These are phyloP conservation scores for Aspergillus kassunensis DNA, from an alignment of 495 filamentous ascomycete genomes.

Conservation along the genomic window DNA sequence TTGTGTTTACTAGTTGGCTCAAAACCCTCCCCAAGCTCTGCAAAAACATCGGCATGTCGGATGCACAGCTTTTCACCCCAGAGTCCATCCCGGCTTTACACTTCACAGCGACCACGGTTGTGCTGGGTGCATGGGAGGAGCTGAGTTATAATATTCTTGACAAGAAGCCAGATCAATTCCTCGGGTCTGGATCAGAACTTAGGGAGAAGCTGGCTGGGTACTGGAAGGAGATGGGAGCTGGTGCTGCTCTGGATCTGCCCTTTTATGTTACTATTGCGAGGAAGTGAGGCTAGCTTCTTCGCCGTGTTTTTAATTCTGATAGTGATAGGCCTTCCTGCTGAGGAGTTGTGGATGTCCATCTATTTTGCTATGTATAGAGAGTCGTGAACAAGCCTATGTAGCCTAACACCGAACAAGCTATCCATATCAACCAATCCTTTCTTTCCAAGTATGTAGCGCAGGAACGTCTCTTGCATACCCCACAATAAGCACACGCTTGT, in stretches of 20 bases:
- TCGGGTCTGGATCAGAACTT: not conserved
- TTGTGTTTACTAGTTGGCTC: not conserved
- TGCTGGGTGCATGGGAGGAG: slow-evolving; percentile 4
- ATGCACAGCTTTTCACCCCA: not conserved
- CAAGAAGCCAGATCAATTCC: not conserved
- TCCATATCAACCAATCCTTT: too few species aligned
- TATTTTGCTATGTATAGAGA: too few species aligned
- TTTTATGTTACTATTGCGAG: slow-evolving; percentile 5
- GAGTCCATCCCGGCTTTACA: not conserved
- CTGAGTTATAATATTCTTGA: not conserved
- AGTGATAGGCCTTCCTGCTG: too few species aligned
- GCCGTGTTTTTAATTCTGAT: too few species aligned
- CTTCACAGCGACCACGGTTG: not conserved
- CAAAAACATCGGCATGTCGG: not conserved
- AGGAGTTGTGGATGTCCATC: too few species aligned
- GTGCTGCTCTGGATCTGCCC: not conserved
- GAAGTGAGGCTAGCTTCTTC: too few species aligned
- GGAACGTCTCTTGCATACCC: too few species aligned
- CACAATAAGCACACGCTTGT: too few species aligned
- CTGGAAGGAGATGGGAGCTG: not conserved
- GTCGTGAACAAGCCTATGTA: too few species aligned
- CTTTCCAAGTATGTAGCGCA: too few species aligned
- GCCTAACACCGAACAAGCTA: too few species aligned
- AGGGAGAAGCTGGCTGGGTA: not conserved
- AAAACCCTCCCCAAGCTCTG: not conserved